phyloP scores from a whole-genome alignment of 2,329 filamentous ascomycete genomes.

The Cladosporium colombiae region DNA sequence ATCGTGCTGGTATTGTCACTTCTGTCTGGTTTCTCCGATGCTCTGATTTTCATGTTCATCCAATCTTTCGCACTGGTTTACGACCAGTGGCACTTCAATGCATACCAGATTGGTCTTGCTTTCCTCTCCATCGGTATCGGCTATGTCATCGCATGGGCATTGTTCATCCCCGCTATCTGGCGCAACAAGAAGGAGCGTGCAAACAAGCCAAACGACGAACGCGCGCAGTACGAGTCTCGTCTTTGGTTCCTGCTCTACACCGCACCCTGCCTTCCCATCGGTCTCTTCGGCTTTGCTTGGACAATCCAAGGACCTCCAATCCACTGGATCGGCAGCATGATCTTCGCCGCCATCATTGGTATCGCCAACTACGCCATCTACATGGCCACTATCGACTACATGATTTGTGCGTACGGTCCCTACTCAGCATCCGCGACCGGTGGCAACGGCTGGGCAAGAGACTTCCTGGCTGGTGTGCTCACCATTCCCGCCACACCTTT shows the following conservation, averaged over 20 bases:
- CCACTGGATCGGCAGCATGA: slow-evolving; percentile 69
- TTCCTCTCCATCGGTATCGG: slow-evolving; percentile 70
- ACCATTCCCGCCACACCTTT: slow-evolving; percentile 68
- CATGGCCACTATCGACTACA: slow-evolving; percentile 54
- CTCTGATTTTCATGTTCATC: slow-evolving; percentile 79
- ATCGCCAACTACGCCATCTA: slow-evolving; percentile 65
- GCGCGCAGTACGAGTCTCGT: slow-evolving; percentile 65
- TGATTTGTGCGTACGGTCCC: slow-evolving; percentile 71
- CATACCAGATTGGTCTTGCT: slow-evolving; percentile 59
- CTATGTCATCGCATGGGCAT: slow-evolving; percentile 64
- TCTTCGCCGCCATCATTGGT: slow-evolving; percentile 68
- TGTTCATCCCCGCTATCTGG: slow-evolving; percentile 60
- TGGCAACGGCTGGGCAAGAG: slow-evolving; percentile 73
- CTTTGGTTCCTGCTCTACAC: slow-evolving; percentile 67
- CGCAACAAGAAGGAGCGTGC: slow-evolving; percentile 53
- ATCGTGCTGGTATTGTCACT: slow-evolving; percentile 72
- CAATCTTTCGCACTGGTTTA: slow-evolving; percentile 73
- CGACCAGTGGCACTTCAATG: slow-evolving; percentile 65
- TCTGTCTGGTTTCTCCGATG: slow-evolving; percentile 73
- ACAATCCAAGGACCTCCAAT: slow-evolving; percentile 64
- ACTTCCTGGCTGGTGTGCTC: slow-evolving; percentile 72
- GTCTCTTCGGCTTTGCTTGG: slow-evolving; percentile 73
- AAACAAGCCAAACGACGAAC: slow-evolving; percentile 49
- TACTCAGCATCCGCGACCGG: slow-evolving; percentile 75
- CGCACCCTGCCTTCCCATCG: slow-evolving; percentile 65